Evolutionary conservation across 2,329 filamentous ascomycete species (phyloP).

Genomic region (Lasiodiplodia citricola): DNA sequence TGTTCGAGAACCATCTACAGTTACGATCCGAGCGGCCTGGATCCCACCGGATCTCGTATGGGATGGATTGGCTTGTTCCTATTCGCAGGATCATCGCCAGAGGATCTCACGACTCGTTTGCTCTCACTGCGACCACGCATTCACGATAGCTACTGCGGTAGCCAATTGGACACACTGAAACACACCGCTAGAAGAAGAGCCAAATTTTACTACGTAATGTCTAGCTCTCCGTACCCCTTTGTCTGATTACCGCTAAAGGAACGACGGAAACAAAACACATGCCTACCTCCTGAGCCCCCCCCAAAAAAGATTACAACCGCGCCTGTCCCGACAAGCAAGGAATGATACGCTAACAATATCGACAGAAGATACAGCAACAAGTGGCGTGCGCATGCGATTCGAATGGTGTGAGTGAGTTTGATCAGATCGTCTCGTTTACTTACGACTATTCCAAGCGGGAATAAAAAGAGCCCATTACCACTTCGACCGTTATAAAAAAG

Average conservation of each 20-base stretch:
- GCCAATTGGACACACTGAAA: background rate
- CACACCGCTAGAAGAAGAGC: background rate
- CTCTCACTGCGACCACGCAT: background rate
- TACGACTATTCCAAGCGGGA: background rate
- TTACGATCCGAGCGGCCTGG: background rate
- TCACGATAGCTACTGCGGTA: background rate
- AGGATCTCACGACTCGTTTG: background rate
- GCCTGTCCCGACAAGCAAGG: background rate
- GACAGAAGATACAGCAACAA: conserved; percentile 6
- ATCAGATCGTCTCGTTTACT: conserved; percentile 19
- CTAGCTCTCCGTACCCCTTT: background rate
- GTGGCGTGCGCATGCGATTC: background rate
- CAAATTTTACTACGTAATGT: background rate
- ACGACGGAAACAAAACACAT: background rate
- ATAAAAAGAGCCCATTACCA: conserved; percentile 1
- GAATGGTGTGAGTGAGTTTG: background rate
- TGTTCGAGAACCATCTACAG: background rate
- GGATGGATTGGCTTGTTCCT: background rate
- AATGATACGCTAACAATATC: conserved; percentile 9
- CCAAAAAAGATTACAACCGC: background rate
- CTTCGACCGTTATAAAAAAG: conserved; percentile 2
- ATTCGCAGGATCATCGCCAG: background rate
- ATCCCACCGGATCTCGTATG: background rate
- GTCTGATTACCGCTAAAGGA: background rate
- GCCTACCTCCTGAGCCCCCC: background rate